Evolutionary conservation across 164 flowering plant genomes (phyloP).

Genomic region (Pachysandra terminalis): DNA sequence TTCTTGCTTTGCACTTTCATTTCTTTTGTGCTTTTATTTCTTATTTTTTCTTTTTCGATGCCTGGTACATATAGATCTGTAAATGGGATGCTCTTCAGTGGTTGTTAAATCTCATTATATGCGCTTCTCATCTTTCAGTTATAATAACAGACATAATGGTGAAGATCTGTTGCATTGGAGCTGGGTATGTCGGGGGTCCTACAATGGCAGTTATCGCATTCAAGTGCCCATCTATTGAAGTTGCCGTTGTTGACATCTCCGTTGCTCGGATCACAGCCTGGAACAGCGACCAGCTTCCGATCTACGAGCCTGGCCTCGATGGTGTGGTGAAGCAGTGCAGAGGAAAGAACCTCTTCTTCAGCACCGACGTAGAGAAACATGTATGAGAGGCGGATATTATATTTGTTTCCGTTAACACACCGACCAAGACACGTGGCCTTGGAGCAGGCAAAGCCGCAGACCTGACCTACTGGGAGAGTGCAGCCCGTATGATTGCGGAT

Average conservation of each 20-base stretch:
- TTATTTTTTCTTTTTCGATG: neutral
- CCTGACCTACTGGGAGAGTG: slow-evolving; percentile 94
- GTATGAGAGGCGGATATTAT: slow-evolving; percentile 81
- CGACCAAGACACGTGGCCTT: slow-evolving; percentile 83
- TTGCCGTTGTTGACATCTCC: slow-evolving; percentile 82
- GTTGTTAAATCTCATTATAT: neutral
- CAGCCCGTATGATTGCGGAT: slow-evolving; percentile 93
- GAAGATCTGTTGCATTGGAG: slow-evolving; percentile 97
- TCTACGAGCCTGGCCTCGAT: slow-evolving; percentile 87
- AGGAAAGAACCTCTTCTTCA: slow-evolving; percentile 86
- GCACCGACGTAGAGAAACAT: slow-evolving; percentile 88
- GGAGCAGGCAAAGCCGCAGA: slow-evolving; percentile 97
- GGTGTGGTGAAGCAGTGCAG: slow-evolving; percentile 83
- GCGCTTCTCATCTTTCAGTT: slow-evolving; percentile 1
- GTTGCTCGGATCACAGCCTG: slow-evolving; percentile 74
- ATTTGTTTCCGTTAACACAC: slow-evolving; percentile 90
- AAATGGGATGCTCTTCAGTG: neutral
- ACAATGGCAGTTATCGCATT: slow-evolving; percentile 93
- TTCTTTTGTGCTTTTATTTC: neutral
- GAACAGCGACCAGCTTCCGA: slow-evolving; percentile 86
- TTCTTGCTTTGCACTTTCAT: neutral
- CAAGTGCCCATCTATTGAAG: slow-evolving; percentile 81
- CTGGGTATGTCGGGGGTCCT: slow-evolving; percentile 96
- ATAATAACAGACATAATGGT: slow-evolving; percentile 47
- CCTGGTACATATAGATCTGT: neutral